Conservation (phyloP, 192 early-diverging fungal species). For the Mortierella alpina region DNA sequence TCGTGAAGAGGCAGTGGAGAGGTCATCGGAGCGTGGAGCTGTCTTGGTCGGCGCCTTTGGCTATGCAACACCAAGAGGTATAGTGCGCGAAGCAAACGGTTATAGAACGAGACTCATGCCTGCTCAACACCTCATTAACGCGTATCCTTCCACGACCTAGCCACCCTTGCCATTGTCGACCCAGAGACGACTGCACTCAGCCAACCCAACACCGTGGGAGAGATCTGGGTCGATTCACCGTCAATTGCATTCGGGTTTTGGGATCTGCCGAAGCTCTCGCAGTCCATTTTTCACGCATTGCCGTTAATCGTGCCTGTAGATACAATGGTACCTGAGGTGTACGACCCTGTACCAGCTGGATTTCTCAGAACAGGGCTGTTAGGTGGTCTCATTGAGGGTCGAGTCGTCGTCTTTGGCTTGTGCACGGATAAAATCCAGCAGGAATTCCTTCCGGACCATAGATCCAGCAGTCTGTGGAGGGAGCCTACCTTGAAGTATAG, state of each 20-base stretch:
- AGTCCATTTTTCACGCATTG: constrained; percentile 75
- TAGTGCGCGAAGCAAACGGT: not conserved
- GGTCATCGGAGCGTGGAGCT: constrained; percentile 13
- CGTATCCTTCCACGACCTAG: constrained; percentile 16
- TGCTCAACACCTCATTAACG: not conserved
- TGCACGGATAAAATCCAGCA: constrained; percentile 75
- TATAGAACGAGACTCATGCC: no score
- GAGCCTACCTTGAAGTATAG: not conserved
- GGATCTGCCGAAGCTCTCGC: constrained; percentile 74
- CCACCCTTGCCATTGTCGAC: constrained; percentile 80
- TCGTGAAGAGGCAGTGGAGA: constrained; percentile 28
- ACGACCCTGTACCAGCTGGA: constrained; percentile 57
- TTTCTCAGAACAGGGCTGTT: constrained; percentile 81
- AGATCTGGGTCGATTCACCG: constrained; percentile 83
- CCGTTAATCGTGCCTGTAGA: constrained; percentile 58
- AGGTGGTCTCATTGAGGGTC: constrained; percentile 75
- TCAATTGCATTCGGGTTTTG: constrained; percentile 78
- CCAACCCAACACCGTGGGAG: constrained; percentile 74
- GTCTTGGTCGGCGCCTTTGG: constrained; percentile 61
- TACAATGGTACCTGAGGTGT: constrained; percentile 55
- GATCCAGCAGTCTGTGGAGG: not conserved
- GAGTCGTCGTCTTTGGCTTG: constrained; percentile 77
- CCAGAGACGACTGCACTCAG: constrained; percentile 83
- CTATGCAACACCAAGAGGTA: constrained; percentile 66
- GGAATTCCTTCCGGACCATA: not conserved